Conservation (phyloP, 305 asterid species). For the Fraxinus albicans region DNA sequence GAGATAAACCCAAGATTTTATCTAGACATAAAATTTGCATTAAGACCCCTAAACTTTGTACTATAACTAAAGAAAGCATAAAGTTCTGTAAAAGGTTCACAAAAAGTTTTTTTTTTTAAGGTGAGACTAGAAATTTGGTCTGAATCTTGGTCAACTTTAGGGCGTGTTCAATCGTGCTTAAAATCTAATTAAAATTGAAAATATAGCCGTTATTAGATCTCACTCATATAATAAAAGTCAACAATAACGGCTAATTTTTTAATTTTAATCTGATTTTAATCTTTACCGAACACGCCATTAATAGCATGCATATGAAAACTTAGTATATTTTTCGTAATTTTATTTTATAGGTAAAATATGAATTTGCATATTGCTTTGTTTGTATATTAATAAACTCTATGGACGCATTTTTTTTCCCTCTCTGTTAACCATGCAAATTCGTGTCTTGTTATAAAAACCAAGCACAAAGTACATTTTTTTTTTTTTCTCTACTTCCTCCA, state of each 20-base stretch:
- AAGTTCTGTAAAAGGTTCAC: not conserved
- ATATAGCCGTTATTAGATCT: too few relatives aligned
- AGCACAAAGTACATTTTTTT: not conserved
- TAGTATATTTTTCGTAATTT: too few relatives aligned
- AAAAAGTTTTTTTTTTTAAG: not conserved
- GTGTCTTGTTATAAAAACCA: not conserved
- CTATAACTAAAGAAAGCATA: not conserved
- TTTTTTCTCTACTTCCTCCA: not conserved
- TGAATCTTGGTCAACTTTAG: not conserved
- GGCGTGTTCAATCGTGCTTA: too few relatives aligned
- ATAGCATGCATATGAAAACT: not conserved
- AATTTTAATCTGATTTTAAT: too few relatives aligned
- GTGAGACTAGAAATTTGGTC: not conserved
- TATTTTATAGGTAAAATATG: not conserved
- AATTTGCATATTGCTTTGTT: not conserved
- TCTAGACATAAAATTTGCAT: slow-evolving; percentile 7
- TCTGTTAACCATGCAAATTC: not conserved
- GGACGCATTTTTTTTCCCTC: not conserved
- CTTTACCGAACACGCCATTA: too few relatives aligned
- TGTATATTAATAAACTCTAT: not conserved
- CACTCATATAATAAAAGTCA: too few relatives aligned
- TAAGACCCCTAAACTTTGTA: not conserved
- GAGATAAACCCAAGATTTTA: slow-evolving; percentile 11
- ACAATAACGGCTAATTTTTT: too few relatives aligned
- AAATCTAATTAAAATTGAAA: too few relatives aligned